Percentiles rank a stretch among this genome's conserved stretches.
Evolutionary conservation across 306 rosid genomes (phyloP).

Genomic region (Cucurbita ficifolia): DNA sequence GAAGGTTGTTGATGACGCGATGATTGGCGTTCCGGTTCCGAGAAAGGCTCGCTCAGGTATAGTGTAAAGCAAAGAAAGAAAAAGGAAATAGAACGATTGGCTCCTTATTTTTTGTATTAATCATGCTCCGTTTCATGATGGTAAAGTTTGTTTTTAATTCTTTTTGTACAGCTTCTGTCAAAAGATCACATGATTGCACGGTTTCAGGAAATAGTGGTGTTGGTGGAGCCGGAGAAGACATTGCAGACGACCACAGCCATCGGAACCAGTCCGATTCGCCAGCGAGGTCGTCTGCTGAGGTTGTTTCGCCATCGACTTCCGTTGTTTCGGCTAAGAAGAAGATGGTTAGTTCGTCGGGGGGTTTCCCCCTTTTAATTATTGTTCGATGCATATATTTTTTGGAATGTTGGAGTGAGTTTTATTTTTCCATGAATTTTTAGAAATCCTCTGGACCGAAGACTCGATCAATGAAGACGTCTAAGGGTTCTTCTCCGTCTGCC

Average conservation of each 20-base stretch:
- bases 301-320: constrained; percentile 21
- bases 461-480: constrained; percentile 11
- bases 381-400: not conserved
- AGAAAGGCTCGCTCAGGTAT: constrained; percentile 77
- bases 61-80: constrained; percentile 11
- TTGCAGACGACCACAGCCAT: constrained; percentile 17
- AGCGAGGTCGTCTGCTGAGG: constrained; percentile 16
- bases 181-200: constrained; percentile 33
- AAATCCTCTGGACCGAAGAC: constrained; percentile 22
- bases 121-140: not conserved
- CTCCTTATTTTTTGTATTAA: not conserved
- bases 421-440: constrained; percentile 17
- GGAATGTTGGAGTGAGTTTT: not conserved
- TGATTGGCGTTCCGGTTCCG: constrained; percentile 48
- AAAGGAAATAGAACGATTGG: not conserved
- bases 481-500: constrained; percentile 16
- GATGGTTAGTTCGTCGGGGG: constrained; percentile 20
- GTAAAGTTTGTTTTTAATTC: not conserved
- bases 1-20: constrained; percentile 19
- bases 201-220: constrained; percentile 22
- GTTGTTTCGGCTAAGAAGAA: constrained; percentile 25
- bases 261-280: constrained; percentile 13
- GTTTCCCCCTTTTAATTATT: not conserved
- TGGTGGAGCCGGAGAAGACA: constrained; percentile 17
- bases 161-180: constrained; percentile 36